Evolutionary conservation across 352 stramenopile species (phyloP), one percentile per base, ranked within the genome.

Genomic region (Globisporangium heterothallicum): DNA sequence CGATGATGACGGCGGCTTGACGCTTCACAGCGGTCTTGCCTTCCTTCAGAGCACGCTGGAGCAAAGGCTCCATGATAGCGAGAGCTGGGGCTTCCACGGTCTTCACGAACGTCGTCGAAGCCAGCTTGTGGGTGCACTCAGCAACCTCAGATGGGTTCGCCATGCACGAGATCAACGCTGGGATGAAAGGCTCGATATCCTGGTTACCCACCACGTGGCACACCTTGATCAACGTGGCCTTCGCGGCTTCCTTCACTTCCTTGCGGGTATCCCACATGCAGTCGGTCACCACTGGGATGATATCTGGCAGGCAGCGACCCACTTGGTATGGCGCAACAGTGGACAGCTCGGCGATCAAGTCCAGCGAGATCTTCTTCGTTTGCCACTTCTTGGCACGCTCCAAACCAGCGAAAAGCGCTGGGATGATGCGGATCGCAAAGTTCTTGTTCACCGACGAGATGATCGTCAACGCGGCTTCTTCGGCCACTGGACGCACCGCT

Each of bases 221-320:
- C 6, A 97, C 89, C 61, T 88, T 90, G 47, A 86, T 91, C 88
- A 99, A 98, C 36, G 96, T 96, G 9, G 83, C 80, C 52, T 94
- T 97, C 22, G 96, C 88, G 30, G 95, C 94, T 13, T 85, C 64
- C 84, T 98, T 98, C 30, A 99, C 95, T 64, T 99, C 92, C 72
- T 98, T 98, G 73, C 98, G 98, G 10, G 96, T 98, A 74, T 99
- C 97, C 89, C 95, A 98, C 89, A 99, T 98, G 71, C 91, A 98
- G 42, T 97, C 94, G 16, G 96, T 98, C 46, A 99, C 84, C 57
- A 96, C 84, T 14, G 97, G 97, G 53, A 99, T 97, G 54, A 99
- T 91, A 60, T 98, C 91, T 16, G 96, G 95, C 57, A 99, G 80
- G 62, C 82, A 93, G 65, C 95, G 91, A 44, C 88, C 91, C 6